Evolutionary conservation across 2,329 filamentous ascomycete genomes (phyloP), one percentile per base, ranked within the genome.

Genomic region (Aspergillus sp.): DNA sequence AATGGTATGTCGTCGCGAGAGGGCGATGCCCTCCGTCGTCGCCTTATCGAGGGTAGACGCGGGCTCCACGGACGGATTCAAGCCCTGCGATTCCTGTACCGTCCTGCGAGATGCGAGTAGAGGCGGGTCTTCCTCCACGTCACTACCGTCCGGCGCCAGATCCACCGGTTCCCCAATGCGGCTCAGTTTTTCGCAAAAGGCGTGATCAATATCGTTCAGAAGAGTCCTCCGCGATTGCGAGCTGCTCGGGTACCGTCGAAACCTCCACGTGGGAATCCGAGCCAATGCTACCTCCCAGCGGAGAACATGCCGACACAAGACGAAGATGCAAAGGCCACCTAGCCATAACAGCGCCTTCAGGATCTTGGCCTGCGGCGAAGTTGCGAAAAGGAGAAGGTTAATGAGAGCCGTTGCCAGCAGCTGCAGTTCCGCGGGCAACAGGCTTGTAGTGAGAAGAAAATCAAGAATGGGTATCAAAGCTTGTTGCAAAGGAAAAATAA

Each of bases 211-310:
- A 56, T 67, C 45, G 51, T 68, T 66, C 56, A 74, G 59, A 54
- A 73, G 53, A 55, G 63, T 51, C 51, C 64, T 57, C 33, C 60
- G 50, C 47, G 67, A 64, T 55, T 68, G 66, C 47, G 62, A 59
- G 4, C 56, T 57, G 29, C 60, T 62, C 1, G 70, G 64, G 12
- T 75, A 70, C 46, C 82, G 80, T 56, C 81, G 79, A 58, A 97
- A 90, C 39, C 90, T 86, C 88, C 91, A 96, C 57, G 82, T 88
- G 2, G 93, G 93, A 12, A 97, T 87, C 48, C 91, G 79, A 43
- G 91, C 90, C 50, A 98, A 72, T 28, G 84, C 79, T 45, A 97
- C 85, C 41, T 87, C 89, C 86, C 88, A 94, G 57, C 77, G 78
- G 33, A 97, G 79, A 8, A 93, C 79, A 29, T 82, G 77, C 29